Conservation (phyloP, 495 filamentous ascomycete genomes). For the Talaromyces adpressus region DNA sequence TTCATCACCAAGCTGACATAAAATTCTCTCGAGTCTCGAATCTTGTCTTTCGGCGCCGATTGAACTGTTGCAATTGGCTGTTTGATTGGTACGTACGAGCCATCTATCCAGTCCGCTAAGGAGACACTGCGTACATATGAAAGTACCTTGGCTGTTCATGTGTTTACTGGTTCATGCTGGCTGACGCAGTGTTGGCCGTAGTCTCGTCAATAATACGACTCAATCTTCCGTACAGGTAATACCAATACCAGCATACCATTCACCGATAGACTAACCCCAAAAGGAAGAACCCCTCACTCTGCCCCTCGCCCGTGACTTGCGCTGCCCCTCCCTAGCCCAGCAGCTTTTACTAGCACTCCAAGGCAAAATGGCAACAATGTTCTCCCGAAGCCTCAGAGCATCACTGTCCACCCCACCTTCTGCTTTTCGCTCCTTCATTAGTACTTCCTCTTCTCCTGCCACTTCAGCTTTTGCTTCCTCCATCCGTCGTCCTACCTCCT, state of each 20-base stretch:
- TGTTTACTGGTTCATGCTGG: background rate
- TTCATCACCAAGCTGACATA: background rate
- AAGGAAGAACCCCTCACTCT: background rate
- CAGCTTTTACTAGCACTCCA: constrained; percentile 18
- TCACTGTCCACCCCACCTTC: constrained; percentile 36
- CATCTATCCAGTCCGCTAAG: background rate
- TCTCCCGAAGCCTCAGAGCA: constrained; percentile 41
- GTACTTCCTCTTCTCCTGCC: constrained; percentile 11
- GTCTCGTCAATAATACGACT: background rate
- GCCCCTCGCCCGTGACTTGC: constrained; percentile 8
- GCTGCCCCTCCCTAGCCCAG: background rate
- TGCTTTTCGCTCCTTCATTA: constrained; percentile 10
- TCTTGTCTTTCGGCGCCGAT: background rate
- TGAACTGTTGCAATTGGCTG: background rate
- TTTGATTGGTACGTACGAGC: background rate
- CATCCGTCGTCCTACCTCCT: constrained; percentile 38
- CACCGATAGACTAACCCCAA: no score
- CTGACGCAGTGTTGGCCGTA: background rate
- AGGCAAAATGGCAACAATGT: constrained; percentile 37
- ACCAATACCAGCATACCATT: no score
- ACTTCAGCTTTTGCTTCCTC: constrained; percentile 21
- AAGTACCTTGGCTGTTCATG: no score
- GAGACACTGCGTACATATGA: no score
- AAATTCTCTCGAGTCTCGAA: background rate
- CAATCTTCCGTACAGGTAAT: background rate